Conservation (phyloP, 192 early-diverging fungal genomes). For the Neocallimastix lanati region DNA sequence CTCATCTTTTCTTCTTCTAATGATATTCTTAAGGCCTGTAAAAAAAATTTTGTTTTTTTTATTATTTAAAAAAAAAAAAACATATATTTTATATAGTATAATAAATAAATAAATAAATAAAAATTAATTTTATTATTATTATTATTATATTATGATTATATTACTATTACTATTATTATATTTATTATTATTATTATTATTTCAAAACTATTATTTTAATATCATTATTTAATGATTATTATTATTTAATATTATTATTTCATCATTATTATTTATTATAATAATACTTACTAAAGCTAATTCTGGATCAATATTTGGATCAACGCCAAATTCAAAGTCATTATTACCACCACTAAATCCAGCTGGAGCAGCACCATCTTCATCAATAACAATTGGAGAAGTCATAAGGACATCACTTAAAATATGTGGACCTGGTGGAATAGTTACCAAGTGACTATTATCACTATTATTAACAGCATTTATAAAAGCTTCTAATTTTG, state of each 20-base stretch:
- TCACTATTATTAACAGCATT: conserved; percentile 77
- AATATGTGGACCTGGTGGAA: conserved; percentile 86
- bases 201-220: no score
- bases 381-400: conserved; percentile 70
- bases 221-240: no score
- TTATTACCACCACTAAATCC: conserved; percentile 28
- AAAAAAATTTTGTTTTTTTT: no score
- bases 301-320: conserved; percentile 85
- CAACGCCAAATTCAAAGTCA: conserved; percentile 83
- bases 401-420: conserved; percentile 71
- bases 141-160: no score
- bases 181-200: no score
- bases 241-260: no score
- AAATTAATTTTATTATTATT: no score
- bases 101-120: no score
- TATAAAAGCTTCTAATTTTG: conserved; percentile 81
- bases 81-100: no score
- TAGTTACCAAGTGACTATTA: conserved; percentile 80
- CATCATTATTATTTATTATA: no score
- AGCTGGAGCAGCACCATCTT: conserved; percentile 53
- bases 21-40: conserved; percentile 86
- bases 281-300: conserved; percentile 54
- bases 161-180: no score
- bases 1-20: conserved; percentile 88
- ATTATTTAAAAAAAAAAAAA: no score